phyloP scores from a whole-genome alignment of 352 stramenopile genomes.

The Globisporangium nodosum region DNA sequence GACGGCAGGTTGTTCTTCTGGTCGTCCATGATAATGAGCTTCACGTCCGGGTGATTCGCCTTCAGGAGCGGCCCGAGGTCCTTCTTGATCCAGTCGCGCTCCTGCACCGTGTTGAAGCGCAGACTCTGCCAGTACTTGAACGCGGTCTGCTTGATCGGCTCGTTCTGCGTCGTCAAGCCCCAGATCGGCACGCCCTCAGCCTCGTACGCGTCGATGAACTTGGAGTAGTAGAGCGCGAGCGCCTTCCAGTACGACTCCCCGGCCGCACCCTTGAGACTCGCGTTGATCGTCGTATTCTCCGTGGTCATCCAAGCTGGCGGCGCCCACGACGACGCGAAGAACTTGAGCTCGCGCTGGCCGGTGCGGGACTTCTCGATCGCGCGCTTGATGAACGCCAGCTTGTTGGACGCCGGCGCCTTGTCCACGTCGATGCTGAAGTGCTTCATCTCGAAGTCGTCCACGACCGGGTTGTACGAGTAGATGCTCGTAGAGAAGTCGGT shows the following conservation, averaged over 20 bases:
- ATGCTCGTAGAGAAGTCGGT: conserved; percentile 83
- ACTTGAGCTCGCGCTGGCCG: conserved; percentile 36
- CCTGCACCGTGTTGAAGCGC: conserved; percentile 27
- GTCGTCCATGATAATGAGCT: conserved; percentile 83
- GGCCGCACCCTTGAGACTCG: conserved; percentile 41
- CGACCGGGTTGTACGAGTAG: conserved; percentile 85
- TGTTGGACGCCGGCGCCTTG: conserved; percentile 42
- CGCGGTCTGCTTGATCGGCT: conserved; percentile 43
- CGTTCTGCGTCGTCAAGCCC: conserved; percentile 84
- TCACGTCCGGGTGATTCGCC: conserved; percentile 62
- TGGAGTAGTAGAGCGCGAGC: conserved; percentile 83
- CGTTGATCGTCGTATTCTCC: conserved; percentile 54
- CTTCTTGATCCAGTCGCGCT: conserved; percentile 72
- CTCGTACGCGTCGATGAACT: conserved; percentile 83
- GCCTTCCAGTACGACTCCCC: conserved; percentile 66
- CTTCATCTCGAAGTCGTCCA: conserved; percentile 71
- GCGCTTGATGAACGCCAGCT: conserved; percentile 66
- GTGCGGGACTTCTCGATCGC: conserved; percentile 33
- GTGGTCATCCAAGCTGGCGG: conserved; percentile 86
- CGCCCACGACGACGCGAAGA: conserved; percentile 82
- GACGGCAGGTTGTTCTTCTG: conserved; percentile 62
- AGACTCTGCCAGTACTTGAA: conserved; percentile 53
- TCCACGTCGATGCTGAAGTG: conserved; percentile 86
- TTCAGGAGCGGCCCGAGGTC: conserved; percentile 67
- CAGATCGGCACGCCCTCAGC: conserved; percentile 68